Conservation (phyloP, 768 basidiomycete species). For the Lactarius akahatsu region DNA sequence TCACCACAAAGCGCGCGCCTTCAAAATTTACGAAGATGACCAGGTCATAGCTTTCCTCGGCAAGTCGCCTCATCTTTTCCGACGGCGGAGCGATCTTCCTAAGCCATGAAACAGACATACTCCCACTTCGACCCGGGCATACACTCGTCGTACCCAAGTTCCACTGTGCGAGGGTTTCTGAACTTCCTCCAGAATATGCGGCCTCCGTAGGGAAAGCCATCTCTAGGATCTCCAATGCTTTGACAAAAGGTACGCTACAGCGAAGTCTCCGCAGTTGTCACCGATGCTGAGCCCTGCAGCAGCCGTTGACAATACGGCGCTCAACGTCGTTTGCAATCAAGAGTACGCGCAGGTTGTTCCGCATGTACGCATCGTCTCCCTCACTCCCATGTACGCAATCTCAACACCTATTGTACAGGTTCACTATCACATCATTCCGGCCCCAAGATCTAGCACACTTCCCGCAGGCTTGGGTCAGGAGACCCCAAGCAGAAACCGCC, state of each 20-base stretch:
- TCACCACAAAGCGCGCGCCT: slow-evolving; percentile 46
- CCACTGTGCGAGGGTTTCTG: slow-evolving; percentile 62
- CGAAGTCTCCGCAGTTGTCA: neutral
- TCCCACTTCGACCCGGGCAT: slow-evolving; percentile 66
- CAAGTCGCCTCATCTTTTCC: slow-evolving; percentile 30
- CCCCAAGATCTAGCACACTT: slow-evolving; percentile 46
- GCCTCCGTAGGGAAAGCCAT: slow-evolving; percentile 58
- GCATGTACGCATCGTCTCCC: slow-evolving; percentile 49
- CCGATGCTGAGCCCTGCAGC: neutral
- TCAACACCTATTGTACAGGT: slow-evolving; percentile 44
- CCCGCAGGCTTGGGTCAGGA: slow-evolving; percentile 15
- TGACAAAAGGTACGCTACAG: slow-evolving; percentile 52
- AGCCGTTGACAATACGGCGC: slow-evolving; percentile 63
- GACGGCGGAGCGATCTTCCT: neutral
- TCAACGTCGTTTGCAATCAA: slow-evolving; percentile 79
- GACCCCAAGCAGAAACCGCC: slow-evolving; percentile 32
- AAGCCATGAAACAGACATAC: slow-evolving; percentile 48
- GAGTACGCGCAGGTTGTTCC: slow-evolving; percentile 79
- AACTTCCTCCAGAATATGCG: slow-evolving; percentile 59
- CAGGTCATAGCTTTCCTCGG: slow-evolving; percentile 66
- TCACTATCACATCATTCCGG: slow-evolving; percentile 76
- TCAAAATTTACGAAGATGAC: slow-evolving; percentile 60
- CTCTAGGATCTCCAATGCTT: slow-evolving; percentile 58
- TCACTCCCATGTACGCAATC: neutral
- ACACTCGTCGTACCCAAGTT: slow-evolving; percentile 68